phyloP scores from a whole-genome alignment of 345 rosid genomes.

The Corymbia maculata region DNA sequence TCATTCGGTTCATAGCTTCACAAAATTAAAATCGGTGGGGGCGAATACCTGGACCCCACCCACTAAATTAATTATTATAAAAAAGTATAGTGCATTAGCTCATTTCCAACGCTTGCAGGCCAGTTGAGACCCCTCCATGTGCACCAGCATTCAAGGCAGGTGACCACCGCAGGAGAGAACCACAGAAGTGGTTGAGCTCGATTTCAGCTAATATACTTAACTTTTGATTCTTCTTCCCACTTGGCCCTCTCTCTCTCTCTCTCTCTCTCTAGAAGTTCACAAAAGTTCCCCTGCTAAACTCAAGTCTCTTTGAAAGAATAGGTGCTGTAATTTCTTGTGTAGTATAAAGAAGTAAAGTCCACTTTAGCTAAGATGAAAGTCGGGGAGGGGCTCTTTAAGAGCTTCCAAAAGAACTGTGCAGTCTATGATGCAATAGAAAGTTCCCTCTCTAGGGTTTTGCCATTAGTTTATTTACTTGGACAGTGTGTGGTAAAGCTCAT shows the following conservation, averaged over 20 bases:
- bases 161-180: conserved; percentile 6
- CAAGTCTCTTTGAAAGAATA: not conserved
- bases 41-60: not conserved
- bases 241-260: not conserved
- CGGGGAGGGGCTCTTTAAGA: not conserved
- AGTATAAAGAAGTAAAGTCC: not conserved
- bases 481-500: not conserved
- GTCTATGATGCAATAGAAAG: not conserved
- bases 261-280: not conserved
- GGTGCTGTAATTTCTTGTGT: not conserved
- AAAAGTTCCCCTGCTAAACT: not conserved
- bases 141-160: conserved; percentile 40
- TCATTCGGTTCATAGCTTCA: not conserved
- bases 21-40: not conserved
- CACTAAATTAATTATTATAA: not conserved
- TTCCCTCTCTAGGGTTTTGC: not conserved
- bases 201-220: not conserved
- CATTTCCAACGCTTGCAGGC: not conserved
- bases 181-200: not conserved
- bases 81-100: not conserved
- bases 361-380: not conserved
- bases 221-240: not conserved
- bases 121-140: conserved; percentile 33
- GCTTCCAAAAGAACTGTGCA: not conserved
- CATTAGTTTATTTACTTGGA: not conserved